Conservation (phyloP, 2,329 filamentous ascomycete genomes). For the Penicillium sp. region DNA sequence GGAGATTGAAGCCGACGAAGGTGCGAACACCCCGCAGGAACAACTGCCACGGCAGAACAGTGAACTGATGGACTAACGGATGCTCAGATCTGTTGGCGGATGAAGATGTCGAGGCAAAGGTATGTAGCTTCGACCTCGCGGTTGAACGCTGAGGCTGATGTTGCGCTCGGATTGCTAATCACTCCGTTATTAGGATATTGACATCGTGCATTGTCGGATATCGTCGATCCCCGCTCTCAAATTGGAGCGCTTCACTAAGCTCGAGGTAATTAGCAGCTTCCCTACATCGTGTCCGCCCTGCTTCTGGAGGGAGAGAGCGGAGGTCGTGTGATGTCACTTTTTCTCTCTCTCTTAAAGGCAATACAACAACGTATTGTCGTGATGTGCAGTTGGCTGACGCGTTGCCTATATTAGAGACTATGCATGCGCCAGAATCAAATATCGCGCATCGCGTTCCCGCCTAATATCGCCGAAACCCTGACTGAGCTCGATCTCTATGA, state of each 20-base stretch:
- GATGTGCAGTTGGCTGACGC: neutral
- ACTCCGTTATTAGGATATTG: constrained; percentile 65
- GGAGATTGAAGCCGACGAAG: constrained; percentile 78
- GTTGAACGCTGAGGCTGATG: neutral
- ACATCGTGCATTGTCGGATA: constrained; percentile 85
- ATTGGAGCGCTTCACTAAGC: constrained; percentile 79
- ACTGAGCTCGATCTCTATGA: constrained; percentile 93
- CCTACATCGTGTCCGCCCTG: neutral
- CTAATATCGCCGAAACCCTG: constrained; percentile 64
- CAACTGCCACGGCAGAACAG: neutral
- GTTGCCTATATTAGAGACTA: constrained; percentile 54
- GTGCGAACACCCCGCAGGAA: constrained; percentile 42
- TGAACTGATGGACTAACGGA: constrained; percentile 9
- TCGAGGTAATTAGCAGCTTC: constrained; percentile 51
- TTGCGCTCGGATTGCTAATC: constrained; percentile 15
- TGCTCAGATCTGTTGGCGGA: constrained; percentile 60
- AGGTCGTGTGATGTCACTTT: constrained; percentile 1
- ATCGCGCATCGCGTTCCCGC: constrained; percentile 73
- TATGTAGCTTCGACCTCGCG: constrained; percentile 23
- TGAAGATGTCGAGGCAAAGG: constrained; percentile 56
- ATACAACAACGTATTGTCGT: neutral
- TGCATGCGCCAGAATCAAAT: constrained; percentile 94
- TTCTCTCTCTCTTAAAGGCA: neutral
- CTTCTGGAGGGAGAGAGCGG: neutral
- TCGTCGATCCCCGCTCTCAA: constrained; percentile 72